Evolutionary conservation across 768 basidiomycete genomes (phyloP).

Genomic region (button mushroom (Agaricus bisporus)): DNA sequence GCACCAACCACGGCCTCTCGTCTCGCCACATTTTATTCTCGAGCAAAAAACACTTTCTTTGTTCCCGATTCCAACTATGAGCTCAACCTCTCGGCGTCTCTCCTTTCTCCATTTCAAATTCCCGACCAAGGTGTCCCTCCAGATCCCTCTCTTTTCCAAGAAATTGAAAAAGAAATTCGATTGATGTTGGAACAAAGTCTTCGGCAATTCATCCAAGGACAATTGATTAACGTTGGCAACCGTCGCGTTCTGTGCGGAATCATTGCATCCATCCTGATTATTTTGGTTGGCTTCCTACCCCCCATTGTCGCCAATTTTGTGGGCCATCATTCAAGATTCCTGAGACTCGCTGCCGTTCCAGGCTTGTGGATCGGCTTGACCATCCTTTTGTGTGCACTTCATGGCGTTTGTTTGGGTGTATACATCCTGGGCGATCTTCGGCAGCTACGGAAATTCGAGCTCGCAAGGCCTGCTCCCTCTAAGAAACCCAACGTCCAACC

Average conservation of each 20-base stretch:
- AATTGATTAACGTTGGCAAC: conserved; percentile 68
- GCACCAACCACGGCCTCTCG: conserved; percentile 5
- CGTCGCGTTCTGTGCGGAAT: conserved; percentile 66
- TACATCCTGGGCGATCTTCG: conserved; percentile 77
- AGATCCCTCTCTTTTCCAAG: conserved; percentile 57
- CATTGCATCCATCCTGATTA: conserved; percentile 49
- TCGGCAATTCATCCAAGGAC: conserved; percentile 59
- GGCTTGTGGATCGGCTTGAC: conserved; percentile 68
- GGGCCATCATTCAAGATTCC: conserved; percentile 43
- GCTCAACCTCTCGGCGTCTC: conserved; percentile 60
- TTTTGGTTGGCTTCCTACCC: conserved; percentile 39
- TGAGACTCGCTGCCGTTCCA: conserved; percentile 53
- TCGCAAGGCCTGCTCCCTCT: conserved; percentile 63
- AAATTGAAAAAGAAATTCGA: conserved; percentile 51
- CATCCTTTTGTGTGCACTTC: conserved; percentile 53
- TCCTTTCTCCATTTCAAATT: conserved; percentile 55
- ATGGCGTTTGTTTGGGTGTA: conserved; percentile 73
- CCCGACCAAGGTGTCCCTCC: conserved; percentile 45
- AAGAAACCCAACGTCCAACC: conserved; percentile 24
- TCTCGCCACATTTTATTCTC: conserved; percentile 69
- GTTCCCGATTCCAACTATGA: conserved; percentile 68
- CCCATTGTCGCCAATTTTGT: conserved; percentile 45
- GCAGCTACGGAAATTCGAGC: conserved; percentile 73
- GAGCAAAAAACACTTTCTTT: conserved; percentile 79
- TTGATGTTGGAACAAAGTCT: conserved; percentile 60